Evolutionary conservation across 306 rosid species (phyloP).

Genomic region (Ziziphus jujuba): DNA sequence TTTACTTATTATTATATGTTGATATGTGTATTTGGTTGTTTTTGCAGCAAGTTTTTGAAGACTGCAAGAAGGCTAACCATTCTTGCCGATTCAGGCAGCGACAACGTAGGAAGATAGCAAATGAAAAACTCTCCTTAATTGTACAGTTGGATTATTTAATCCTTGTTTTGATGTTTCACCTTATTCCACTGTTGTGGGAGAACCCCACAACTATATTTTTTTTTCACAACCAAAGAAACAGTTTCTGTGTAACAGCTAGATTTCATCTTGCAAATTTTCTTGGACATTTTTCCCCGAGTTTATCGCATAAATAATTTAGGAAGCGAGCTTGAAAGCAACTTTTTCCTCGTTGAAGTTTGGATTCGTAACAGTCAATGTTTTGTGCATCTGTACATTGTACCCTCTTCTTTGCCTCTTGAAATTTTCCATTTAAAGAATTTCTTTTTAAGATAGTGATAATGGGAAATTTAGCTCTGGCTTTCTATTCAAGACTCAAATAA

Average conservation of each 20-base stretch:
- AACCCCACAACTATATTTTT: conserved; percentile 37
- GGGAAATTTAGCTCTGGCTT: too few species aligned
- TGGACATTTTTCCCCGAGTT: not conserved
- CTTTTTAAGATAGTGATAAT: too few species aligned
- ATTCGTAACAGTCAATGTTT: too few species aligned
- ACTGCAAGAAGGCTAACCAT: conserved; percentile 53
- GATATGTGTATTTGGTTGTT: conserved; percentile 8
- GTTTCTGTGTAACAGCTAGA: conserved; percentile 16
- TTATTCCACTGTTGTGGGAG: conserved; percentile 27
- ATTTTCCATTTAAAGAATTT: too few species aligned
- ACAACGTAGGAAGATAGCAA: conserved; percentile 24
- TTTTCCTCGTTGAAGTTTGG: too few species aligned
- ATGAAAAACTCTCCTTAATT: conserved; percentile 33
- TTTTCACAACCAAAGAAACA: not conserved
- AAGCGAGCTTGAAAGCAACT: too few species aligned
- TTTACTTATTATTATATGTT: conserved; percentile 13
- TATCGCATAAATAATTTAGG: too few species aligned
- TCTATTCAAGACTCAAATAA: too few species aligned
- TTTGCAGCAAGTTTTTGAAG: conserved; percentile 61
- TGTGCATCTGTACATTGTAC: too few species aligned
- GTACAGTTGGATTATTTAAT: conserved; percentile 34
- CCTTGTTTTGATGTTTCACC: conserved; percentile 21
- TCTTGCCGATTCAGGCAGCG: conserved; percentile 33
- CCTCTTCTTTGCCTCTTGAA: too few species aligned
- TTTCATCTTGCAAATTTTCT: conserved; percentile 6